Conservation (phyloP, 2,329 filamentous ascomycete genomes). For the Paradendryphiella salina region DNA sequence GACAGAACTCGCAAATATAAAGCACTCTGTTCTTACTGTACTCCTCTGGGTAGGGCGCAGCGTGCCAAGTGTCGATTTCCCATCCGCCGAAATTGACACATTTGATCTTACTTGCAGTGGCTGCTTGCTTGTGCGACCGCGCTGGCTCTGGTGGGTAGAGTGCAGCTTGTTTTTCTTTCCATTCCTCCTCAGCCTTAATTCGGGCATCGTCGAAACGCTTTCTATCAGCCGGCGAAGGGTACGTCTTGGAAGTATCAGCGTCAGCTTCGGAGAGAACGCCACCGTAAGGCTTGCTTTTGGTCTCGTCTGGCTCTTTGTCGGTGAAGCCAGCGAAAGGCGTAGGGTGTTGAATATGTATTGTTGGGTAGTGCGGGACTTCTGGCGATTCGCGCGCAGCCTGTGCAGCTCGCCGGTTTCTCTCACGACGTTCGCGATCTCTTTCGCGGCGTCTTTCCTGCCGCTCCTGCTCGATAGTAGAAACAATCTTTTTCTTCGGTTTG, state of each 20-base stretch:
- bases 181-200: conserved; percentile 87
- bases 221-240: conserved; percentile 78
- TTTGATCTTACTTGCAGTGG: conserved; percentile 93
- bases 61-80: conserved; percentile 99
- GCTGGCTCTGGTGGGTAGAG: conserved; percentile 68
- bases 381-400: conserved; percentile 46
- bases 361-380: conserved; percentile 59
- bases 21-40: conserved; percentile 94
- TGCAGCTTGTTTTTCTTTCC: conserved; percentile 69
- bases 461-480: conserved; percentile 37
- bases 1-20: conserved; percentile 99
- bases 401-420: conserved; percentile 54
- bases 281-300: conserved; percentile 91
- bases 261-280: conserved; percentile 88
- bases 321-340: conserved; percentile 87
- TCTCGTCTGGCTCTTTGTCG: conserved; percentile 85
- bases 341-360: conserved; percentile 66
- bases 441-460: conserved; percentile 40
- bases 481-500: conserved; percentile 57
- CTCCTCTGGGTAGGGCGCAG: conserved; percentile 95
- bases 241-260: conserved; percentile 86
- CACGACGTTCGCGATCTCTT: conserved; percentile 46
- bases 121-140: conserved; percentile 65
- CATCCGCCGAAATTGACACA: conserved; percentile 97
- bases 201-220: conserved; percentile 88